phyloP scores from a whole-genome alignment of 129 eudicot genomes.

The Cynara cardunculus region DNA sequence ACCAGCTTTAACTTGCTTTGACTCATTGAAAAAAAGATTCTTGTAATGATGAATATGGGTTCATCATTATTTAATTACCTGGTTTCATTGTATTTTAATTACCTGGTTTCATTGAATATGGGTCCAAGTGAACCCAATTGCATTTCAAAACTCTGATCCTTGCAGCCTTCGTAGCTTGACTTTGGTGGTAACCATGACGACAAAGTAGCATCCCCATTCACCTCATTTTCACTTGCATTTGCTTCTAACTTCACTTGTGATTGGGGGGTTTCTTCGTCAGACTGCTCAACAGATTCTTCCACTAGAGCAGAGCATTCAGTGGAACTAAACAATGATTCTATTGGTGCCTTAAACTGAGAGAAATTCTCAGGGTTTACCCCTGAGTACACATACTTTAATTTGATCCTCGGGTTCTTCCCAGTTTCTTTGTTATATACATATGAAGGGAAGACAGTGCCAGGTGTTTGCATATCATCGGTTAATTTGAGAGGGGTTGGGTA shows the following conservation, averaged over 20 bases:
- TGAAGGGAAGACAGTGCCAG: conserved; percentile 82
- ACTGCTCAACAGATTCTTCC: not conserved
- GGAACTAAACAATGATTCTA: no score
- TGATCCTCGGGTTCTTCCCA: no score
- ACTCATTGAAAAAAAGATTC: no score
- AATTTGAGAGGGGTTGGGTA: conserved; percentile 77
- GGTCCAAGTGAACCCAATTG: no score
- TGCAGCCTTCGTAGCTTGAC: conserved; percentile 21
- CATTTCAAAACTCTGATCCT: conserved; percentile 10
- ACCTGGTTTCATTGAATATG: no score
- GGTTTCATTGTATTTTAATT: no score
- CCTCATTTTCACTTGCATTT: conserved; percentile 25
- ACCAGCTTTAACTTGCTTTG: no score
- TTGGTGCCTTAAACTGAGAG: conserved; percentile 15
- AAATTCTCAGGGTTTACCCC: no score
- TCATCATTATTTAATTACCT: no score
- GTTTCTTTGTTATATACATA: conserved; percentile 28
- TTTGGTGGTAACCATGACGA: conserved; percentile 52
- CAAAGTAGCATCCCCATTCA: conserved; percentile 41
- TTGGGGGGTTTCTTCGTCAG: conserved; percentile 24
- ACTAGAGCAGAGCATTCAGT: no score
- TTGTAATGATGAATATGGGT: no score
- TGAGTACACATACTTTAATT: no score
- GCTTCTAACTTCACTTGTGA: conserved; percentile 24
- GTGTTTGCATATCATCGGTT: conserved; percentile 87